Conservation (phyloP, 2,329 filamentous ascomycete genomes). For the Cladosporium sp. region DNA sequence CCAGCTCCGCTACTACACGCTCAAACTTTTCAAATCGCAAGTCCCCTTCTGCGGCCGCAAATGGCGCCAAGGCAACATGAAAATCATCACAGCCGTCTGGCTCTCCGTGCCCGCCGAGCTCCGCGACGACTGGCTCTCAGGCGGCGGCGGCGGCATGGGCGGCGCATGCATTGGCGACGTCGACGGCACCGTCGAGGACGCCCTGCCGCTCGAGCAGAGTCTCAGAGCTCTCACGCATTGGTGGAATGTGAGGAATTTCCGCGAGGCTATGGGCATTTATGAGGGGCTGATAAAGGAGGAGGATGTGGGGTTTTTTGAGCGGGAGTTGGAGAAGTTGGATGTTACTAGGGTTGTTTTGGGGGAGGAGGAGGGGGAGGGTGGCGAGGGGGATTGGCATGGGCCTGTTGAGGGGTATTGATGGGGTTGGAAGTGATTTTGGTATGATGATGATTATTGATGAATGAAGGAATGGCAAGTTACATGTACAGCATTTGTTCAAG, state of each 20-base stretch:
- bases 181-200: constrained; percentile 89
- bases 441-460: too few species aligned
- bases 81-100: constrained; percentile 95
- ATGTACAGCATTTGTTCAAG: too few species aligned
- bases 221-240: constrained; percentile 86
- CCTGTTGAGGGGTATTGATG: constrained; percentile 27
- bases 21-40: constrained; percentile 98
- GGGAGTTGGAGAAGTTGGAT: constrained; percentile 49
- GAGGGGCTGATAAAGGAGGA: constrained; percentile 38
- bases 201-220: constrained; percentile 85
- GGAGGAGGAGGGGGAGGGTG: constrained; percentile 4
- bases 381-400: constrained; percentile 18
- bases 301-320: constrained; percentile 45
- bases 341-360: constrained; percentile 12
- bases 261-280: constrained; percentile 63
- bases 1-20: constrained; percentile 81
- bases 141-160: constrained; percentile 49
- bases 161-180: constrained; percentile 55
- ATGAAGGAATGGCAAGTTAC: too few species aligned
- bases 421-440: too few species aligned
- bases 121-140: constrained; percentile 89
- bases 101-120: constrained; percentile 88
- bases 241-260: constrained; percentile 82
- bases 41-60: constrained; percentile 97
- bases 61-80: constrained; percentile 98